These are phyloP conservation scores for Lactarius trivialis DNA, from an alignment of 768 basidiomycete species.

Conservation along the genomic window DNA sequence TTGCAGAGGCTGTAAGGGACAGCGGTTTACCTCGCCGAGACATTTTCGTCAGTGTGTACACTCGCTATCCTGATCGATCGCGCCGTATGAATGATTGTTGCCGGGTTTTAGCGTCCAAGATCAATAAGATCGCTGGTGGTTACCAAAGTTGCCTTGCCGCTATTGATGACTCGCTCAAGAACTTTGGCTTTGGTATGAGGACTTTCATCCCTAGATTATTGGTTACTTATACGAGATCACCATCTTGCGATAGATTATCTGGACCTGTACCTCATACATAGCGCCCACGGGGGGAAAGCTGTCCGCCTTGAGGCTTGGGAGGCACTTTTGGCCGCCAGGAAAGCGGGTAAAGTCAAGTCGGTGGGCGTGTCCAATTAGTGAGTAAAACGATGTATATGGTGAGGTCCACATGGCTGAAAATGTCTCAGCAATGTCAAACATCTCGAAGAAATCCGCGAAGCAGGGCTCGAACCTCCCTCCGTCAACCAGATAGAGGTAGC, in stretches of 20 bases:
- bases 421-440: constrained; percentile 58
- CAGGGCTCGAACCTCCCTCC: constrained; percentile 56
- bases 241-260: constrained; percentile 42
- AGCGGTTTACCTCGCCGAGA: constrained; percentile 51
- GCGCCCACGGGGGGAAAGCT: constrained; percentile 56
- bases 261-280: constrained; percentile 77
- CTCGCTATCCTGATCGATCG: neutral
- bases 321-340: constrained; percentile 56
- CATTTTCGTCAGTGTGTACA: constrained; percentile 60
- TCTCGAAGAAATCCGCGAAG: constrained; percentile 62
- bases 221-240: neutral
- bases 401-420: neutral
- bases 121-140: constrained; percentile 17
- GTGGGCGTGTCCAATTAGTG: constrained; percentile 87
- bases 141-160: constrained; percentile 3
- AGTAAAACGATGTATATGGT: constrained; percentile 24
- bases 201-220: neutral
- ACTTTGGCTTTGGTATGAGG: constrained; percentile 5
- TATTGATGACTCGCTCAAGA: constrained; percentile 8
- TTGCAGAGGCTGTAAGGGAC: constrained; percentile 52
- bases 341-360: constrained; percentile 57
- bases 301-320: constrained; percentile 65
- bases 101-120: constrained; percentile 19
- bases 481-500: constrained; percentile 79
- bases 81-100: neutral